Base-by-base conservation (phyloP, 148 eudicot species). In the Dianthus caryophyllus region DNA sequence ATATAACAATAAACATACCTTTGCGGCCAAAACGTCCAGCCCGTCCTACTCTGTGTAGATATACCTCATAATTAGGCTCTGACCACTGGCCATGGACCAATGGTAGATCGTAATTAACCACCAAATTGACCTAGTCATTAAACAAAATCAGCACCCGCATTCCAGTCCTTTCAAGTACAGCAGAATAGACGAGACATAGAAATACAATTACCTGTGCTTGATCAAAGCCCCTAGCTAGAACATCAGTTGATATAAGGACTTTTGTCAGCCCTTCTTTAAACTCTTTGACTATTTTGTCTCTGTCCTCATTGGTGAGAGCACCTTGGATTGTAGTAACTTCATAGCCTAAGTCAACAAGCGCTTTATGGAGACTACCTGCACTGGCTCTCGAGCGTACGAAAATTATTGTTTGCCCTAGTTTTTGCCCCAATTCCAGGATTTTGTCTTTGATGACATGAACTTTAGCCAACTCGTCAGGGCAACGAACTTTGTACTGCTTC, bases 21-120 rank as follows among this genome's bases (percentile, higher is more conserved):
- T 86, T 89, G 73, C 98, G 95, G 62, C 96, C 98, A 83, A 93
- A 93, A 39, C 98, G 90, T 33, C 95, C 98, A 14, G 98, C 96
- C 78, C 96, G 82, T 48, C 98, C 98, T 67, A 93, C 88, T 71
- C 98, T 85, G 72, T 93, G 98, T 80, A 93, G 68, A 81, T 93
- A 93, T 22, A 87, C 95, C 77, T 93, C 96, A 74, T 78, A 87
- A 58, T 93, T 91, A 68, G 96, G 96, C 72, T 93, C 95, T 7
- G 73, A 52, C 46, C 74, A 67, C 21, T 16, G 39, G 25, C 72
- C 78, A 74, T 79, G 61, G 67, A 72, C 76, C 72, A 83, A 78
- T 8, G 96, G 96, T 63, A 93, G 96, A 77, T 89, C 95, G 83
- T 75, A 93, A 61, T 93, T 93, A 38, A 93, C 88, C 5, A 93